Conservation (phyloP, 2,329 filamentous ascomycete genomes). For the Colletotrichum costaricense region DNA sequence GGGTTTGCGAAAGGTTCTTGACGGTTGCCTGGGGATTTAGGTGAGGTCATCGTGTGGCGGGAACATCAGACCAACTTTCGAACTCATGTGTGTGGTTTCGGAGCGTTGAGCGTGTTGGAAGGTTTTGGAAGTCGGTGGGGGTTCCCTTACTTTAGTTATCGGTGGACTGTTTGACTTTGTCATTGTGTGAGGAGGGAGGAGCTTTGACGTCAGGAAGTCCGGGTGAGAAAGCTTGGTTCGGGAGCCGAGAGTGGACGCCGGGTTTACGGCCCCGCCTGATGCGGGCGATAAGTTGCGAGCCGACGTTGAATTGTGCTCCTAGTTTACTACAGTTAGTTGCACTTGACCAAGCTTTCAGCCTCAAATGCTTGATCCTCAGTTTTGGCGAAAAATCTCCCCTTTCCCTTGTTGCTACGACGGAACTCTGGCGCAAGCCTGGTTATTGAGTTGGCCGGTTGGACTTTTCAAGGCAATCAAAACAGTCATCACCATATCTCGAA, state of each 20-base stretch:
- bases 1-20: not conserved
- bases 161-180: not conserved
- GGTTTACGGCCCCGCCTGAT: not conserved
- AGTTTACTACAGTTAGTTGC: too few relatives aligned
- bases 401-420: too few relatives aligned
- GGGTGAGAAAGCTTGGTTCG: not conserved
- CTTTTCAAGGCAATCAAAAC: too few relatives aligned
- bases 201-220: not conserved
- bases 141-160: not conserved
- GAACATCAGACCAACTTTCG: not conserved
- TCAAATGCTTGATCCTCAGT: too few relatives aligned
- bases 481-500: too few relatives aligned
- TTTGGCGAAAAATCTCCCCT: too few relatives aligned
- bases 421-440: too few relatives aligned
- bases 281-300: not conserved
- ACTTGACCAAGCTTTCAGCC: too few relatives aligned
- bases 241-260: not conserved
- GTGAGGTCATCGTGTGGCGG: not conserved
- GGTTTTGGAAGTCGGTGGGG: not conserved
- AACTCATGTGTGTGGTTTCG: not conserved
- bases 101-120: not conserved
- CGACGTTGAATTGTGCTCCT: too few relatives aligned
- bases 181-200: not conserved
- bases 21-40: not conserved
- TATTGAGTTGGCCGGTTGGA: too few relatives aligned